Percentiles rank a stretch among this genome's conserved stretches.
Conservation (phyloP, 2,329 filamentous ascomycete species). For the Cladophialophora carrionii region DNA sequence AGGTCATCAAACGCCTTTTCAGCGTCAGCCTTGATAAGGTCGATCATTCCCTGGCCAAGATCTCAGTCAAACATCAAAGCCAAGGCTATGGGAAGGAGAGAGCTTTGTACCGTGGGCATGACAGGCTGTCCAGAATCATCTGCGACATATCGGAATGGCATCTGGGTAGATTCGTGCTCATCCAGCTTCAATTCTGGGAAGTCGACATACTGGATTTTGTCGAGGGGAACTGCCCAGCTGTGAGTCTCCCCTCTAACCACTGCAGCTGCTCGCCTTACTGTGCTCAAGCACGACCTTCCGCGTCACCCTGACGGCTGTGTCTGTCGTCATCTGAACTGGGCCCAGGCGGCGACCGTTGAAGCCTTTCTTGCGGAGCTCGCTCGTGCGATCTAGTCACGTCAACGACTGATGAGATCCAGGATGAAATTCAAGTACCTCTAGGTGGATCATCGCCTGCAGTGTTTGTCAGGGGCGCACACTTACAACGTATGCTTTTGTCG, state of each 20-base stretch:
- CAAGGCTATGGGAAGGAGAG: conserved; percentile 9
- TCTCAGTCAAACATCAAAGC: conserved; percentile 1
- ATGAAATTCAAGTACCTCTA: conserved; percentile 50
- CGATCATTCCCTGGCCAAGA: conserved; percentile 77
- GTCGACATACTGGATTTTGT: conserved; percentile 80
- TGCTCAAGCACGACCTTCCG: conserved; percentile 83
- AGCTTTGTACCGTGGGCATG: conserved; percentile 79
- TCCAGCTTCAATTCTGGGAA: conserved; percentile 87
- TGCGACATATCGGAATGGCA: conserved; percentile 96
- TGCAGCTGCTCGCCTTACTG: conserved; percentile 55
- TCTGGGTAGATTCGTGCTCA: conserved; percentile 90
- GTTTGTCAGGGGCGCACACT: conserved; percentile 1
- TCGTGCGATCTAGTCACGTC: conserved; percentile 63
- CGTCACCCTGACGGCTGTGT: conserved; percentile 93
- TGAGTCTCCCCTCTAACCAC: not conserved
- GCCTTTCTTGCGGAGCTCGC: conserved; percentile 91
- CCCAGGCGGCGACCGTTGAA: conserved; percentile 85
- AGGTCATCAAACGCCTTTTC: conserved; percentile 90
- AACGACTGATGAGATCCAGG: not conserved
- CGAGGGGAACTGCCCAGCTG: conserved; percentile 65
- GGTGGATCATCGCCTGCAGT: conserved; percentile 83
- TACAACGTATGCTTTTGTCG: not conserved
- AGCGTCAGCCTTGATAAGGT: conserved; percentile 88
- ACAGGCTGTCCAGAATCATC: conserved; percentile 74
- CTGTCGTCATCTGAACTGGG: conserved; percentile 96